A percentile compares a stretch with the other conserved stretches of the same genome.
Evolutionary conservation across 345 rosid genomes (phyloP).

Genomic region (sweet orange (Citrus sinensis)): DVS_A1.0 CM039163.1:5006001-5006500

Average conservation of each 20-base stretch:
- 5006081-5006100: no score
- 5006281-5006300: not conserved
- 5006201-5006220: not conserved
- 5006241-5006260: not conserved
- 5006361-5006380: slow-evolving; percentile 2
- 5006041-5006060: no score
- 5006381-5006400: not conserved
- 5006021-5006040: no score
- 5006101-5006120: no score
- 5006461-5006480: not conserved
- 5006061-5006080: no score
- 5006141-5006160: not conserved
- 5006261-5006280: not conserved
- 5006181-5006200: no score
- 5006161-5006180: not conserved
- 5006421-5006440: not conserved
- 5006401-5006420: not conserved
- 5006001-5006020: no score
- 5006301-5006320: not conserved
- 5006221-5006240: not conserved
- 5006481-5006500: no score
- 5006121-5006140: no score
- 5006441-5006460: not conserved
- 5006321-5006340: not conserved
- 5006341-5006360: not conserved